Percentiles rank a stretch among this genome's conserved stretches.
phyloP scores from a whole-genome alignment of 345 rosid genomes.

The Raphanus raphanistrum region DNA sequence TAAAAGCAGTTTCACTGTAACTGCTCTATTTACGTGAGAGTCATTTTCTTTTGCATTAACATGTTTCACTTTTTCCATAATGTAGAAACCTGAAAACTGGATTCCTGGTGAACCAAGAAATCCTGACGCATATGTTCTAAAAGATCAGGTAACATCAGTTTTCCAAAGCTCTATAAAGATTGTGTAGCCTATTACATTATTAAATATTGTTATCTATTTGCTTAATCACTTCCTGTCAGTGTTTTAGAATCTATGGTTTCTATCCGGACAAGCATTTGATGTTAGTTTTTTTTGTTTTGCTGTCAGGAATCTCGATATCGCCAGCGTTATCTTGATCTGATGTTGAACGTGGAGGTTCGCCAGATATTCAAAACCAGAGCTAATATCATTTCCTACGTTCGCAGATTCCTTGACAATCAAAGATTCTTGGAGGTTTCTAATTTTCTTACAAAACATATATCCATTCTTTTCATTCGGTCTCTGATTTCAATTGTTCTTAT shows the following conservation, averaged over 20 bases:
- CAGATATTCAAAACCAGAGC: conserved; percentile 77
- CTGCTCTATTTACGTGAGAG: background rate
- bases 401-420: conserved; percentile 69
- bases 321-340: conserved; percentile 88
- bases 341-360: conserved; percentile 77
- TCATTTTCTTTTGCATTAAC: conserved; percentile 9
- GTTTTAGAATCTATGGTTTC: background rate
- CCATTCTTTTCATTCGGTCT: background rate
- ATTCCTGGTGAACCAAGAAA: conserved; percentile 70
- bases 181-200: background rate
- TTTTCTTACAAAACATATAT: background rate
- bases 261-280: background rate
- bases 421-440: conserved; percentile 73
- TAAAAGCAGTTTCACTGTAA: background rate
- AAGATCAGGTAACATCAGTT: conserved; percentile 74
- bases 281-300: background rate
- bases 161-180: background rate
- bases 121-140: conserved; percentile 77
- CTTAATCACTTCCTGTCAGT: background rate
- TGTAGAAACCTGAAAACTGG: conserved; percentile 75
- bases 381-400: conserved; percentile 56
- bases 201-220: background rate
- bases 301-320: conserved; percentile 89
- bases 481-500: background rate
- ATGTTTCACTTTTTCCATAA: conserved; percentile 5